Evolutionary conservation across 2,329 filamentous ascomycete genomes (phyloP).

Genomic region (Venturia nashicola): DNA sequence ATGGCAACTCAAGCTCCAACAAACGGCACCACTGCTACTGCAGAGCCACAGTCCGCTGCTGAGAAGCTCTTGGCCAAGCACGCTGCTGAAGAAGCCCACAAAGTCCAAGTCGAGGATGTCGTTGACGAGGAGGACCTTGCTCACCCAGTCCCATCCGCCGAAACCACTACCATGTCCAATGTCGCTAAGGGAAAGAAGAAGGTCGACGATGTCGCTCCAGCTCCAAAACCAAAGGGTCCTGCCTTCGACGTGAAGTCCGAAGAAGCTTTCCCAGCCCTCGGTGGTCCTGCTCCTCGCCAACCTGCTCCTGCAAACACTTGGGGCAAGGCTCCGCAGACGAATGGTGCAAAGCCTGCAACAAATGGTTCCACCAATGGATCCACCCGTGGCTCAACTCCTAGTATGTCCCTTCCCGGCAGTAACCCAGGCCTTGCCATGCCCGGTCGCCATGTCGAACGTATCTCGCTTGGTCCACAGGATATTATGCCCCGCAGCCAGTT

Average conservation of each 20-base stretch:
- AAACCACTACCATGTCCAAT: conserved; percentile 35
- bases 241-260: conserved; percentile 73
- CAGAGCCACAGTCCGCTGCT: conserved; percentile 7
- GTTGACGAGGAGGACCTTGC: conserved; percentile 12
- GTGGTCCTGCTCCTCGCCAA: conserved; percentile 36
- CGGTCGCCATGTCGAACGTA: conserved; percentile 67
- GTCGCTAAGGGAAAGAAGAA: conserved; percentile 65
- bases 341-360: conserved; percentile 30
- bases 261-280: conserved; percentile 88
- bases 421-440: conserved; percentile 55
- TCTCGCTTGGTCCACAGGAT: conserved; percentile 62
- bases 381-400: conserved; percentile 1
- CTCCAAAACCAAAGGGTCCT: conserved; percentile 18
- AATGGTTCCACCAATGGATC: conserved; percentile 42
- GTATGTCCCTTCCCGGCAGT: neutral
- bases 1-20: conserved; percentile 4
- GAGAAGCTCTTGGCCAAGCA: conserved; percentile 9
- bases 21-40: neutral
- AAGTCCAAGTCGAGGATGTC: conserved; percentile 12
- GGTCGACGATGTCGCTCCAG: conserved; percentile 33
- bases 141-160: conserved; percentile 11
- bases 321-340: conserved; percentile 48
- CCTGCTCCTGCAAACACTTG: conserved; percentile 58
- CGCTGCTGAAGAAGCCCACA: conserved; percentile 10
- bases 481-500: conserved; percentile 66